Evolutionary conservation across 2,329 filamentous ascomycete species (phyloP).

Genomic region (Colletotrichum orbiculare): DNA sequence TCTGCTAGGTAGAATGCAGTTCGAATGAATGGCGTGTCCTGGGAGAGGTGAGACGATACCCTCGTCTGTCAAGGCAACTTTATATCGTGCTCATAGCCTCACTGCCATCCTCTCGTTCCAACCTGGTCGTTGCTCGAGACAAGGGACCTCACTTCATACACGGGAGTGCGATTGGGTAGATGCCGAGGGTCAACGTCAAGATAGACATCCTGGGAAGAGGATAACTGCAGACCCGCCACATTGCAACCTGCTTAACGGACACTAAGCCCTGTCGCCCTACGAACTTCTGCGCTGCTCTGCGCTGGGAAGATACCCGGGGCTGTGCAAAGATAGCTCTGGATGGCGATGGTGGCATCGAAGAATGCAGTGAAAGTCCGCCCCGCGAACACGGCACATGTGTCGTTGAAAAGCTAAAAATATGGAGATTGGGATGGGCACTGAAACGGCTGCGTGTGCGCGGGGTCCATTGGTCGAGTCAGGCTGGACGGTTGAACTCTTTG

Average conservation of each 20-base stretch:
- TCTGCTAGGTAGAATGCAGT: slow-evolving; percentile 13
- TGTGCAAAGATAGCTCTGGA: background rate
- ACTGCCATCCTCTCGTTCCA: too few relatives aligned
- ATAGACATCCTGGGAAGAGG: slow-evolving; percentile 7
- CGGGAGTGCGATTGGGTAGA: slow-evolving; percentile 15
- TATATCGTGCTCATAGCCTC: slow-evolving; percentile 6
- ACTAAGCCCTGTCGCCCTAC: slow-evolving; percentile 20
- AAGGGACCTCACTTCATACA: slow-evolving; percentile 7
- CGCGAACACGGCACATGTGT: background rate
- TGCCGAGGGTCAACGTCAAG: slow-evolving; percentile 6
- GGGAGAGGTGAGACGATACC: slow-evolving; percentile 18
- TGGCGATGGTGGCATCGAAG: background rate
- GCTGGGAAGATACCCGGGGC: background rate
- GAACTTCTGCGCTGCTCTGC: background rate
- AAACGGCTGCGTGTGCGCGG: slow-evolving; percentile 15
- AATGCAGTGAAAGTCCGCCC: background rate
- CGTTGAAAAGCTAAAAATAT: slow-evolving; percentile 29
- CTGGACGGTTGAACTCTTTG: background rate
- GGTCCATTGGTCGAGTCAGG: slow-evolving; percentile 23
- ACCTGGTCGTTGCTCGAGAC: background rate
- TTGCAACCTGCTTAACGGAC: slow-evolving; percentile 15
- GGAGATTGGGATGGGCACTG: slow-evolving; percentile 11
- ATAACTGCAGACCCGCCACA: slow-evolving; percentile 9
- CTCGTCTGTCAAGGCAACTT: slow-evolving; percentile 17
- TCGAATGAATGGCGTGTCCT: slow-evolving; percentile 12